A percentile compares a stretch with the other conserved stretches of the same genome.
Evolutionary conservation across 768 basidiomycete species (phyloP).

Genomic region (Suillus sp.): DNA sequence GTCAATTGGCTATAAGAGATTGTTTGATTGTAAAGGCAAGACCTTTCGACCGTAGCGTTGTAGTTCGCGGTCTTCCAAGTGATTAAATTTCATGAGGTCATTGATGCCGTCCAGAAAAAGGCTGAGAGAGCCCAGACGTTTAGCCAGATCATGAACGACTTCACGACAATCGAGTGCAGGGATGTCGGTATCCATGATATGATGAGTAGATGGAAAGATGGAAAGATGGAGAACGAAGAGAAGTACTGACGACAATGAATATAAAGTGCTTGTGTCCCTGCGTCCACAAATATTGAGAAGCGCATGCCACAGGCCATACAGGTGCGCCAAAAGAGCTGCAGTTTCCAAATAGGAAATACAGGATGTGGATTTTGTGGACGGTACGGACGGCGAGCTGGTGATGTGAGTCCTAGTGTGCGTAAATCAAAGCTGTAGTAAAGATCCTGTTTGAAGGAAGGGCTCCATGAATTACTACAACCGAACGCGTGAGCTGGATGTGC

Average conservation of each 20-base stretch:
- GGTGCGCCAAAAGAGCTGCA: neutral
- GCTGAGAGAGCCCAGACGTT: constrained; percentile 32
- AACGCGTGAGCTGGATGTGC: neutral
- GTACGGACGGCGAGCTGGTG: neutral
- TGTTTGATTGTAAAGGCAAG: neutral
- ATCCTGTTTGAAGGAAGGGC: neutral
- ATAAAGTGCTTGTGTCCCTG: constrained; percentile 17
- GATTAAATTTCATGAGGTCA: constrained; percentile 23
- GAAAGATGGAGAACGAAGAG: constrained; percentile 13
- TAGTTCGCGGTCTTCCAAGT: constrained; percentile 23
- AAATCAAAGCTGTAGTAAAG: neutral
- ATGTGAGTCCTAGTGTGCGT: neutral
- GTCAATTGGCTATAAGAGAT: constrained; percentile 13
- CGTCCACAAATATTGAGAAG: neutral
- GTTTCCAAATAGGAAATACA: neutral
- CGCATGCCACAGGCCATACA: neutral
- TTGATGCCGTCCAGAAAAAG: constrained; percentile 32
- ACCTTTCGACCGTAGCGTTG: constrained; percentile 33
- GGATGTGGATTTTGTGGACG: neutral
- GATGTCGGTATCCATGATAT: constrained; percentile 13
- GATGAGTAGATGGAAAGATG: neutral
- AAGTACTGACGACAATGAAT: constrained; percentile 19
- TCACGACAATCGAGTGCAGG: constrained; percentile 24
- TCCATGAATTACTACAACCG: neutral
- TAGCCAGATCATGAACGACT: constrained; percentile 30